Conservation (phyloP, 2,329 filamentous ascomycete genomes). For the Monosporascus sp. region DNA sequence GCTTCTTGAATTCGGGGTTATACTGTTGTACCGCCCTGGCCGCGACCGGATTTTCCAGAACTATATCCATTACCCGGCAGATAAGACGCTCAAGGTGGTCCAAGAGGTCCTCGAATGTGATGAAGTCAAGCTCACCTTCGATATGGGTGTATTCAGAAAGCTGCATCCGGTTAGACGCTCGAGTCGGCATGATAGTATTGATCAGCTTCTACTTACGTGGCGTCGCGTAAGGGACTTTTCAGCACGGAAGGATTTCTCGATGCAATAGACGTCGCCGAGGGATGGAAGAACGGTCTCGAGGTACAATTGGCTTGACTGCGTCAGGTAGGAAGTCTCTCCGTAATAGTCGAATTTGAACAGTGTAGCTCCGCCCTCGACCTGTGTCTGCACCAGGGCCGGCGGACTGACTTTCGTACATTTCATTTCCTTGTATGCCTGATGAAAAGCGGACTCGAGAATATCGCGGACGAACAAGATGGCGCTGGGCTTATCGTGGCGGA, state of each 20-base stretch:
- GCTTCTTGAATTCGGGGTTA: slow-evolving; percentile 84
- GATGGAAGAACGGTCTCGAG: slow-evolving; percentile 90
- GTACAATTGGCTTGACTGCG: slow-evolving; percentile 95
- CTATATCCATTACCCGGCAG: slow-evolving; percentile 76
- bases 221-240: slow-evolving; percentile 93
- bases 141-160: slow-evolving; percentile 95
- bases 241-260: slow-evolving; percentile 97
- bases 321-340: slow-evolving; percentile 84
- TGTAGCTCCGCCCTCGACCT: slow-evolving; percentile 88
- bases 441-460: slow-evolving; percentile 75
- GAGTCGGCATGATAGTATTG: background rate
- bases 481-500: slow-evolving; percentile 80
- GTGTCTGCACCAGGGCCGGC: slow-evolving; percentile 87
- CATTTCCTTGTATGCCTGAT: slow-evolving; percentile 70
- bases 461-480: slow-evolving; percentile 83
- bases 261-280: slow-evolving; percentile 93
- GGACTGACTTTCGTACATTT: slow-evolving; percentile 79
- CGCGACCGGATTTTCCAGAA: slow-evolving; percentile 67
- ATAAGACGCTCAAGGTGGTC: slow-evolving; percentile 81
- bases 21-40: slow-evolving; percentile 73
- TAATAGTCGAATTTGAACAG: slow-evolving; percentile 90
- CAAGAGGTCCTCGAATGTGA: slow-evolving; percentile 85
- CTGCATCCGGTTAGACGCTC: slow-evolving; percentile 4
- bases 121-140: slow-evolving; percentile 94
- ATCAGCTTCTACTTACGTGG: slow-evolving; percentile 39